Conservation (phyloP, 768 basidiomycete species). For the Royoungia palumana region DNA sequence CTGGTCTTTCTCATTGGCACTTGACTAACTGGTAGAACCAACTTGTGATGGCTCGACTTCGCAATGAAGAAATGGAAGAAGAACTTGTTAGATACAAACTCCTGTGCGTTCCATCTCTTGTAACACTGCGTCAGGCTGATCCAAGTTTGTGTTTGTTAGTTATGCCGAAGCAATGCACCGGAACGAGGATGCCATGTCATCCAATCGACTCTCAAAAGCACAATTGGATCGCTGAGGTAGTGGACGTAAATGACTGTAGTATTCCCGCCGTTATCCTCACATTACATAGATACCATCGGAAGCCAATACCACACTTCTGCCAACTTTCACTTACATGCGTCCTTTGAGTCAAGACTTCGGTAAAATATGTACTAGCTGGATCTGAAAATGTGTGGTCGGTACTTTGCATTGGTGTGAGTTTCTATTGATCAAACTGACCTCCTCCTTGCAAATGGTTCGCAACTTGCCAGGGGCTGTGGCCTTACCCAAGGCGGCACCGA, state of each 20-base stretch:
- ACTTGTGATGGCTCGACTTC: conserved; percentile 82
- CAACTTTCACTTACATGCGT: background rate
- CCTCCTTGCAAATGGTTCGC: conserved; percentile 65
- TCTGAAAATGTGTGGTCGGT: conserved; percentile 29
- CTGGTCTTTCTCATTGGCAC: conserved; percentile 7
- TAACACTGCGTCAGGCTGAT: background rate
- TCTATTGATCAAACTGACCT: conserved; percentile 46
- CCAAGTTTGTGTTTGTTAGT: conserved; percentile 19
- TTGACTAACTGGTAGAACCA: conserved; percentile 62
- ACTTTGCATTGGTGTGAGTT: background rate
- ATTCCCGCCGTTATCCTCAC: background rate
- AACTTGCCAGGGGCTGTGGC: conserved; percentile 72
- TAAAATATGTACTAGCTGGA: conserved; percentile 39
- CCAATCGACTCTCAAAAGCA: conserved; percentile 52
- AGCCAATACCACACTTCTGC: conserved; percentile 3
- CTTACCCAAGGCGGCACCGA: conserved; percentile 58
- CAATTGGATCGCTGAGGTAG: conserved; percentile 18
- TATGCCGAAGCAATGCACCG: conserved; percentile 77
- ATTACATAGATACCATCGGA: conserved; percentile 14
- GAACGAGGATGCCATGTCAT: conserved; percentile 67
- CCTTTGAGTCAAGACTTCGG: conserved; percentile 7
- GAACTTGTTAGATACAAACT: conserved; percentile 95
- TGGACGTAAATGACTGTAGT: conserved; percentile 7
- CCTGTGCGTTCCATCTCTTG: conserved; percentile 42
- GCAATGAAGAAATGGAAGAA: conserved; percentile 89